Percentiles rank a stretch among this genome's conserved stretches.
These are phyloP conservation scores for Adansonia digitata DNA, from an alignment of 345 rosid genomes.

Conservation along the genomic window DNA sequence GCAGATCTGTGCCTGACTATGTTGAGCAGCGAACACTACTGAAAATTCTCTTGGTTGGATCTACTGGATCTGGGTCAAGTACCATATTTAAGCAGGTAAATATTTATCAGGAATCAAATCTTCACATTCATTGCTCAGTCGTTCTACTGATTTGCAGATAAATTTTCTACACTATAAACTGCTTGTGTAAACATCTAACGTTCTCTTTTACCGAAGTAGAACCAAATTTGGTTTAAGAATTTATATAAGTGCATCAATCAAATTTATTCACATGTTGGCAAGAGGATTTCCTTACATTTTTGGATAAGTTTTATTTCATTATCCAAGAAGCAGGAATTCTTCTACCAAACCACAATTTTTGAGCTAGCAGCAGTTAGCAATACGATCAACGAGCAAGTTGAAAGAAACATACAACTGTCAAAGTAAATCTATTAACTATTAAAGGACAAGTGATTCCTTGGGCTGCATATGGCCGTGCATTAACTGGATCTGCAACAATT, in stretches of 20 bases:
- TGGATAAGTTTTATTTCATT: no score
- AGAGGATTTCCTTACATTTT: not conserved
- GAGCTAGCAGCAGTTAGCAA: no score
- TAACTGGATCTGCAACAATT: no score
- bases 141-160: not conserved
- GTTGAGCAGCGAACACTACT: slow-evolving; percentile 66
- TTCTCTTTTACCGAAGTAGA: not conserved
- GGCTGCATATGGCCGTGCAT: no score
- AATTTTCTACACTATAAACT: not conserved
- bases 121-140: not conserved
- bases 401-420: no score
- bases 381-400: no score
- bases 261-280: not conserved
- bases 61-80: slow-evolving; percentile 87
- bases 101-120: slow-evolving; percentile 4
- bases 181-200: not conserved
- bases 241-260: not conserved
- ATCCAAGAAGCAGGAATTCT: no score
- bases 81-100: slow-evolving; percentile 94
- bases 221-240: not conserved
- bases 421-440: no score
- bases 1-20: slow-evolving; percentile 73
- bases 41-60: slow-evolving; percentile 85
- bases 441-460: no score
- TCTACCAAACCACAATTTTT: no score